Evolutionary conservation across 2,329 filamentous ascomycete genomes (phyloP).

Genomic region (Setomelanomma holmii): DNA sequence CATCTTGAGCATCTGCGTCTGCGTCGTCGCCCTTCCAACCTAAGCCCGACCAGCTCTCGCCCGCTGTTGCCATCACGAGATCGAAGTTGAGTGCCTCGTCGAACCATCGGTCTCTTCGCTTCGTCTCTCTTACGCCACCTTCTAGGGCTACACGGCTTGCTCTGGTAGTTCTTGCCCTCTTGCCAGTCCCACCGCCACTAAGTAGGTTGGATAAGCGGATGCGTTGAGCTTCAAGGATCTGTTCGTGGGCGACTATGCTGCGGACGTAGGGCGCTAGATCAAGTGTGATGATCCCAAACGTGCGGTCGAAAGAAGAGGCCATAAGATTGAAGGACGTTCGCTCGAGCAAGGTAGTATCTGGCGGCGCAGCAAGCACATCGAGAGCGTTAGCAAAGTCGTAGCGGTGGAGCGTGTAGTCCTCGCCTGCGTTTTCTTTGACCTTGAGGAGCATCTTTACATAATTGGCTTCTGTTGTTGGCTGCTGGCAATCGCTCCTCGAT

Average conservation of each 20-base stretch:
- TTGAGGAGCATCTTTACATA: constrained; percentile 41
- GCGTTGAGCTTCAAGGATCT: constrained; percentile 72
- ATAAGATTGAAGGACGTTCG: constrained; percentile 58
- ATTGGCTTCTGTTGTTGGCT: constrained; percentile 17
- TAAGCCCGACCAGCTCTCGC: constrained; percentile 49
- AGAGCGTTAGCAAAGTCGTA: constrained; percentile 57
- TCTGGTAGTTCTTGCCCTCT: constrained; percentile 73
- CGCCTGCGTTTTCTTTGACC: constrained; percentile 24
- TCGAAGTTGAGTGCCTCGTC: constrained; percentile 64
- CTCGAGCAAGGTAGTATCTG: constrained; percentile 36
- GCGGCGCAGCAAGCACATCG: constrained; percentile 56
- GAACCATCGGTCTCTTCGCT: constrained; percentile 77
- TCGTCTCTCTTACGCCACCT: constrained; percentile 71
- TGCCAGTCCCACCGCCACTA: constrained; percentile 63
- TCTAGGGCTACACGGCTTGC: constrained; percentile 79
- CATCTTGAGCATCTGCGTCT: constrained; percentile 1
- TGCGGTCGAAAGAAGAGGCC: constrained; percentile 79
- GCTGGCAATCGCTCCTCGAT: not conserved
- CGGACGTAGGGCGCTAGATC: constrained; percentile 94
- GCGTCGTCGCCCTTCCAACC: constrained; percentile 27
- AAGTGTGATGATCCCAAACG: constrained; percentile 67
- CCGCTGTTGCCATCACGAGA: constrained; percentile 69
- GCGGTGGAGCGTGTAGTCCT: constrained; percentile 37
- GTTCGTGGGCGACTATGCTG: constrained; percentile 79
- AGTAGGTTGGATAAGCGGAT: constrained; percentile 67